Percentiles rank a stretch among this genome's conserved stretches.
These are phyloP conservation scores for Rhizophora apiculata DNA, from an alignment of 345 rosid species.

Conservation along the genomic window DNA sequence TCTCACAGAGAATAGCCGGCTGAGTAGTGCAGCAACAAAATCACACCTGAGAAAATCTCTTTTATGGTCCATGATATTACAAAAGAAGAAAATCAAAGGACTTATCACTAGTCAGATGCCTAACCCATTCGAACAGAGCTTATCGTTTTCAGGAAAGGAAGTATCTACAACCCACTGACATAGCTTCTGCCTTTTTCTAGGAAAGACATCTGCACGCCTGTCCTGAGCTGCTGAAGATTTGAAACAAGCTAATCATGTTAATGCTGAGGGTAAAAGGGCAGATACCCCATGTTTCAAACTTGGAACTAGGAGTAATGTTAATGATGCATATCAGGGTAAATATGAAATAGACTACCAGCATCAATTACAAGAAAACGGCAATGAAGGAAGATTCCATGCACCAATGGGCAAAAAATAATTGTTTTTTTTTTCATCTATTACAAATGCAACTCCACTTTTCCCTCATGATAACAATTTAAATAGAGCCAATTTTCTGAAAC, in stretches of 20 bases:
- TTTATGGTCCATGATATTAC: constrained; percentile 26
- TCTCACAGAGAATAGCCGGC: constrained; percentile 42
- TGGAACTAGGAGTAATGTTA: no score
- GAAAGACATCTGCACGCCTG: constrained; percentile 40
- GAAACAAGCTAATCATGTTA: constrained; percentile 5
- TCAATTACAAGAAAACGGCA: no score
- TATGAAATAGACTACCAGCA: no score
- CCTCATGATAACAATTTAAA: no score
- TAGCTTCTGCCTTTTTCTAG: constrained; percentile 52
- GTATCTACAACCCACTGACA: constrained; percentile 46
- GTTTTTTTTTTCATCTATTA: no score
- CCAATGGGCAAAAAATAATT: no score
- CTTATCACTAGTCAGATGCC: constrained; percentile 13
- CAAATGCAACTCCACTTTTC: no score
- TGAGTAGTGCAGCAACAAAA: constrained; percentile 51
- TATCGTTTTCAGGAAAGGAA: constrained; percentile 44
- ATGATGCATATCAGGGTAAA: no score
- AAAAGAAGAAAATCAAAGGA: constrained; percentile 10
- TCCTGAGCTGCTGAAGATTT: constrained; percentile 37
- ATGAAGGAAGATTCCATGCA: no score
- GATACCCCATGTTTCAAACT: not conserved
- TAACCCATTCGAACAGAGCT: constrained; percentile 52
- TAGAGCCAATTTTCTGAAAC: no score
- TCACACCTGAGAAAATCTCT: constrained; percentile 45
- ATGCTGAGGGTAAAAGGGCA: not conserved